These are phyloP conservation scores for Nasturtium officinale DNA, from an alignment of 345 rosid species.

Conservation along the genomic window DNA sequence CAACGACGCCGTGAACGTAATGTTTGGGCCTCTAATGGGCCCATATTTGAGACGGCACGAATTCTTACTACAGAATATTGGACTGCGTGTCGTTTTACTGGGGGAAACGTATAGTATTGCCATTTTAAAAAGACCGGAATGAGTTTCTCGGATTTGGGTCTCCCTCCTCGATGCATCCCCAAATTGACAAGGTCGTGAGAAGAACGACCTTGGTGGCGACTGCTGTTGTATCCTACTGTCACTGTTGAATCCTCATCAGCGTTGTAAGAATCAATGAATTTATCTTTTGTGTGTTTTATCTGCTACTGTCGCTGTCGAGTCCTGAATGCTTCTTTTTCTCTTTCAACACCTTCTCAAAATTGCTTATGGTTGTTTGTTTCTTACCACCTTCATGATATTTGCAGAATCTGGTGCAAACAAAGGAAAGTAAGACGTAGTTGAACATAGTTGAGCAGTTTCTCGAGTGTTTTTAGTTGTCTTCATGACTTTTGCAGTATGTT, in stretches of 20 bases:
- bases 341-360: neutral
- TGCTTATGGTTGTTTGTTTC: neutral
- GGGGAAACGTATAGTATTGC: neutral
- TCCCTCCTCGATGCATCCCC: constrained; percentile 50
- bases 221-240: constrained; percentile 66
- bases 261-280: too few relatives aligned
- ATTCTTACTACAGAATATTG: neutral
- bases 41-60: constrained; percentile 16
- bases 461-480: neutral
- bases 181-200: constrained; percentile 73
- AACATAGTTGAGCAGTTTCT: neutral
- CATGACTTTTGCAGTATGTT: too few relatives aligned
- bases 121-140: neutral
- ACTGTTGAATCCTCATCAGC: too few relatives aligned
- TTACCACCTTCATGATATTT: neutral
- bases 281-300: too few relatives aligned
- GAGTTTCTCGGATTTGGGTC: too few relatives aligned
- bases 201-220: constrained; percentile 86
- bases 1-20: constrained; percentile 14
- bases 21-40: constrained; percentile 17
- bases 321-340: neutral
- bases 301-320: too few relatives aligned
- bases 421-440: neutral
- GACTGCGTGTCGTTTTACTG: constrained; percentile 2
- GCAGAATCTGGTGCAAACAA: neutral